Evolutionary conservation across 345 rosid species (phyloP), one percentile per base, ranked within the genome.

Genomic region (Citrus trifoliata): DNA sequence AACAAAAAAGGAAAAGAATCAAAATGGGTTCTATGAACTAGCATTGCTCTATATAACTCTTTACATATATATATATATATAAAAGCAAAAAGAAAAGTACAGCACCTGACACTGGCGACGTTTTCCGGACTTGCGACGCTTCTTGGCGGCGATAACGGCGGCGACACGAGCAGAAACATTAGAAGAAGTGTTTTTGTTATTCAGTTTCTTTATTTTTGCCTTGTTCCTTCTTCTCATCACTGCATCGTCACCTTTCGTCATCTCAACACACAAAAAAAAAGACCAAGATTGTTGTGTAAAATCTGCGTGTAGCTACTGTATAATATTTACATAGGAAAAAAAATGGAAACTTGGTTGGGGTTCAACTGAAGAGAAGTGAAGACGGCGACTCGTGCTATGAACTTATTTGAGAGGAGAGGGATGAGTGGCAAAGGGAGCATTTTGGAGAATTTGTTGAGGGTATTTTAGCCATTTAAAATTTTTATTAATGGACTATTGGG

Each of bases 221-320:
- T 90, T 93, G 76, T 87, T 95, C 90, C 85, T 92, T 94, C 88
- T 91, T 77, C 80, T 91, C 83, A 58, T 75, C 59, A 86, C 61
- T 16, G 86, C 78, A 82, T 93, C 98, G 74, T 91, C 97, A 8
- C 97, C 99, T 79, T 92, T 92, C 21, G 87, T 91, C 99, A 93
- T 93, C 55, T 55, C 48, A 38, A 35, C 30, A 56, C 14, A 7
- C n/a, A 37, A 2, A 27, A 7, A 28, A 27, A 67, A 14, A 19
- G 7, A 4, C 6, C 7, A 9, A 30, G 22, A 71, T 51, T 28
- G 4, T 28, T 25, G 30, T 21, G 70, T 30, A 30, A 51, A 53
- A 3, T 30, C 18, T 30, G 18, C 5, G 18, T 30, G 2, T 19
- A 30, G 61, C 10, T 28, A 8, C 22, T 51, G 27, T 51, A 30